Conservation (phyloP, 1,284 basidiomycete species). For the Microbotryum silenes-acaulis region DNA sequence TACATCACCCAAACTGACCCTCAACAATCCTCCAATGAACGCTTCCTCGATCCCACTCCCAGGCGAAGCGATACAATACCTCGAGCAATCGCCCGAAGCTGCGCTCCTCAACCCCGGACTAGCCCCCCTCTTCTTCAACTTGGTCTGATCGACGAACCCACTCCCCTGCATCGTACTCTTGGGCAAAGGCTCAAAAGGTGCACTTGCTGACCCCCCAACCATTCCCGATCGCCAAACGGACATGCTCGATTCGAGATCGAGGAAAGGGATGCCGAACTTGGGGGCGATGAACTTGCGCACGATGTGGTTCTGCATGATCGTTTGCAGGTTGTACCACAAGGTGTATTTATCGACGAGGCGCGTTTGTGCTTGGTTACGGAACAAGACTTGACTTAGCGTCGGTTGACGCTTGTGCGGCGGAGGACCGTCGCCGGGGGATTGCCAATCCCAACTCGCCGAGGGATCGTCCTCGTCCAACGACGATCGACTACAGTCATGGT, state of each 20-base stretch:
- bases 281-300: conserved; percentile 25
- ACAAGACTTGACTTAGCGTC: conserved; percentile 11
- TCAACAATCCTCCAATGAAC: conserved; percentile 32
- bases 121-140: too few species aligned
- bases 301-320: conserved; percentile 35
- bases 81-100: conserved; percentile 30
- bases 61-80: conserved; percentile 36
- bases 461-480: not conserved
- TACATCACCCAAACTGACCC: conserved; percentile 4
- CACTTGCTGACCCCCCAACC: conserved; percentile 26
- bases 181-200: not conserved
- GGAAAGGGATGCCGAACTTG: conserved; percentile 32
- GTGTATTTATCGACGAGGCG: conserved; percentile 10
- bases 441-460: conserved; percentile 14
- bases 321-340: conserved; percentile 36
- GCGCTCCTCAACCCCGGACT: conserved; percentile 10
- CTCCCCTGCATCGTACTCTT: not conserved
- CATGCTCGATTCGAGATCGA: conserved; percentile 35
- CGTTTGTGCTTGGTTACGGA: not conserved
- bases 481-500: conserved; percentile 26
- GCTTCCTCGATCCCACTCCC: conserved; percentile 33
- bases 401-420: conserved; percentile 23
- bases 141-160: conserved; percentile 6
- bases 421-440: conserved; percentile 29
- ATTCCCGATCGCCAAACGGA: conserved; percentile 35